A percentile compares a stretch with the other conserved stretches of the same genome.
phyloP scores from a whole-genome alignment of 1,139 yeast genomes.

The Sugiyamaella japonica region DNA sequence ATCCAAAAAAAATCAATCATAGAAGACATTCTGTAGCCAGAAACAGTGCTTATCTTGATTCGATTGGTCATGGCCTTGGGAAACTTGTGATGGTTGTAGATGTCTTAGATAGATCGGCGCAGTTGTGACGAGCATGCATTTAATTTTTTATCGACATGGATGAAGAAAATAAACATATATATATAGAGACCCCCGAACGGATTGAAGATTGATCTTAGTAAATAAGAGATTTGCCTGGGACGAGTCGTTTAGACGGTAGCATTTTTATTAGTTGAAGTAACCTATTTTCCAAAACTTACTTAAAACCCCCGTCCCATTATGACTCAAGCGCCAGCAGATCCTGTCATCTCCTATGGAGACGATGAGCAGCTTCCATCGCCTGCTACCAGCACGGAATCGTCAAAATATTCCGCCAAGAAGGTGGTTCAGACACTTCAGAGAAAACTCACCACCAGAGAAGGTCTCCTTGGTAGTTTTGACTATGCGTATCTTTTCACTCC shows the following conservation, averaged over 20 bases:
- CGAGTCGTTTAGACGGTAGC: neutral
- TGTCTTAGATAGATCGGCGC: neutral
- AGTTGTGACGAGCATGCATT: neutral
- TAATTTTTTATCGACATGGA: no score
- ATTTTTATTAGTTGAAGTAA: neutral
- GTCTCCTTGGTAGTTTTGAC: slow-evolving; percentile 80
- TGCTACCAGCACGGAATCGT: slow-evolving; percentile 1
- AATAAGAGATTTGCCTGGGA: no score
- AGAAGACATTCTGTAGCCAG: no score
- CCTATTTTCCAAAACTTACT: neutral
- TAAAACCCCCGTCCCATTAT: neutral
- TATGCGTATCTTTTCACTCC: slow-evolving; percentile 77
- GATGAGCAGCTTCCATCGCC: slow-evolving; percentile 3
- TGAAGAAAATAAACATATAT: no score
- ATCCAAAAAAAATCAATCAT: neutral
- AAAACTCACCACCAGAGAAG: slow-evolving; percentile 57
- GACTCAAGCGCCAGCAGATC: neutral
- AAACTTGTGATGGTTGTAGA: neutral
- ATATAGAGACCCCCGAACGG: no score
- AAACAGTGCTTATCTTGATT: neutral
- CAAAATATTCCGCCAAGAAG: neutral
- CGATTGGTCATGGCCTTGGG: neutral
- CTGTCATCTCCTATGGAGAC: slow-evolving; percentile 2
- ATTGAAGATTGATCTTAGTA: no score
- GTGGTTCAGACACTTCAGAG: neutral